phyloP scores from a whole-genome alignment of 805 yeast species.

The Lipomyces mesembrius region DNA sequence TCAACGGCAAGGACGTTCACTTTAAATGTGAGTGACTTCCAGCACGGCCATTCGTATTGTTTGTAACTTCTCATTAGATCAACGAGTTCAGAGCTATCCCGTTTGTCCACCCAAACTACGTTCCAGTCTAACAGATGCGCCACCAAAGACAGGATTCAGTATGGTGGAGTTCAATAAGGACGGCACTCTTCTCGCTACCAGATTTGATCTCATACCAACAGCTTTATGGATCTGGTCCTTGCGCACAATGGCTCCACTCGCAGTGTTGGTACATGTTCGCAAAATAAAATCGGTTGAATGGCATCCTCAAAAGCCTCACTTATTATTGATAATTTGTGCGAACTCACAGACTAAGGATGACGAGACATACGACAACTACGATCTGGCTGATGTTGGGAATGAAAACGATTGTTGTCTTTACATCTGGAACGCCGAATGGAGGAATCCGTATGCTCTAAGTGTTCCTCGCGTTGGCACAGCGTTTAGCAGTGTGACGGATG shows the following conservation, averaged over 20 bases:
- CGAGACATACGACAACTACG: slow-evolving; percentile 25
- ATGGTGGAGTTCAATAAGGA: slow-evolving; percentile 27
- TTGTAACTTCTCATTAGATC: slow-evolving; percentile 14
- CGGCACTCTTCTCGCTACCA: slow-evolving; percentile 33
- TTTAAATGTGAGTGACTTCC: slow-evolving; percentile 20
- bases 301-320: slow-evolving; percentile 28
- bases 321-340: slow-evolving; percentile 22
- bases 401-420: slow-evolving; percentile 26
- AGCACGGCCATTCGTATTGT: not conserved
- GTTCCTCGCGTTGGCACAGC: slow-evolving; percentile 18
- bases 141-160: slow-evolving; percentile 30
- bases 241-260: slow-evolving; percentile 21
- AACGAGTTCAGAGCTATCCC: slow-evolving; percentile 19
- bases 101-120: slow-evolving; percentile 25
- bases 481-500: slow-evolving; percentile 15
- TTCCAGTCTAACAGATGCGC: slow-evolving; percentile 20
- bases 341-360: slow-evolving; percentile 15
- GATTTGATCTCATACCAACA: slow-evolving; percentile 28
- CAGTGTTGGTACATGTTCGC: slow-evolving; percentile 32
- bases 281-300: slow-evolving; percentile 25
- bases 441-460: slow-evolving; percentile 19
- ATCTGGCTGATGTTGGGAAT: slow-evolving; percentile 19
- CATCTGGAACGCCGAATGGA: slow-evolving; percentile 34
- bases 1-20: slow-evolving; percentile 15
- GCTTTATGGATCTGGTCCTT: slow-evolving; percentile 37